Conservation (phyloP, 2,329 filamentous ascomycete genomes). For the Xylariaceae sp. region DNA sequence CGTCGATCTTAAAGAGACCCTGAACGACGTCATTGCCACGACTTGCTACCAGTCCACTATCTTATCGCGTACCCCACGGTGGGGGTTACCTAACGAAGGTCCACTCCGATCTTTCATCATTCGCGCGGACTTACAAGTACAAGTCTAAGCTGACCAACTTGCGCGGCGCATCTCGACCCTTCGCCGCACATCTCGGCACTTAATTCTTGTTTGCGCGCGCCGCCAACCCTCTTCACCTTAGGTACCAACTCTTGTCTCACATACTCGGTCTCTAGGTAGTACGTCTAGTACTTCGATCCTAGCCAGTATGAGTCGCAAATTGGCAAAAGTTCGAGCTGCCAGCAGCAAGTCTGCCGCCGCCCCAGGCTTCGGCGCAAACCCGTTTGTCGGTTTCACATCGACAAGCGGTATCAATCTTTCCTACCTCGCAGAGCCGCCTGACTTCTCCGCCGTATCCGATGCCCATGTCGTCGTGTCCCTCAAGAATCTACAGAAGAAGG, state of each 20-base stretch:
- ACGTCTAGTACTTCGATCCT: neutral
- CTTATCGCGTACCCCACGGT: conserved; percentile 24
- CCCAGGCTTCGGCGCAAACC: conserved; percentile 18
- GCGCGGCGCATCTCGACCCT: neutral
- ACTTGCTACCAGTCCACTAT: neutral
- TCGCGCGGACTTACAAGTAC: neutral
- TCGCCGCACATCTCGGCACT: neutral
- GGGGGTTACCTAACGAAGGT: conserved; percentile 20
- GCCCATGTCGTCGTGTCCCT: conserved; percentile 82
- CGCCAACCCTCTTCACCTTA: neutral
- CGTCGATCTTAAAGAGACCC: no score
- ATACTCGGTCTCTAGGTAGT: neutral
- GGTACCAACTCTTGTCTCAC: neutral
- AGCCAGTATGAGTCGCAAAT: conserved; percentile 30
- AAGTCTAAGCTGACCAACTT: neutral
- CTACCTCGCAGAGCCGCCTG: conserved; percentile 80
- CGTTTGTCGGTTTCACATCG: conserved; percentile 37
- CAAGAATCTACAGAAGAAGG: conserved; percentile 89
- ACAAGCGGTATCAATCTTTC: conserved; percentile 56
- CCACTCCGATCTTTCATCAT: neutral
- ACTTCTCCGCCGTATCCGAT: conserved; percentile 71
- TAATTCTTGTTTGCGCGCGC: neutral
- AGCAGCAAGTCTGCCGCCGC: conserved; percentile 28
- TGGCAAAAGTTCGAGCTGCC: conserved; percentile 27
- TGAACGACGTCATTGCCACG: no score